Evolutionary conservation across 1,284 basidiomycete genomes (phyloP).

Genomic region (Ustilago crameri): DNA sequence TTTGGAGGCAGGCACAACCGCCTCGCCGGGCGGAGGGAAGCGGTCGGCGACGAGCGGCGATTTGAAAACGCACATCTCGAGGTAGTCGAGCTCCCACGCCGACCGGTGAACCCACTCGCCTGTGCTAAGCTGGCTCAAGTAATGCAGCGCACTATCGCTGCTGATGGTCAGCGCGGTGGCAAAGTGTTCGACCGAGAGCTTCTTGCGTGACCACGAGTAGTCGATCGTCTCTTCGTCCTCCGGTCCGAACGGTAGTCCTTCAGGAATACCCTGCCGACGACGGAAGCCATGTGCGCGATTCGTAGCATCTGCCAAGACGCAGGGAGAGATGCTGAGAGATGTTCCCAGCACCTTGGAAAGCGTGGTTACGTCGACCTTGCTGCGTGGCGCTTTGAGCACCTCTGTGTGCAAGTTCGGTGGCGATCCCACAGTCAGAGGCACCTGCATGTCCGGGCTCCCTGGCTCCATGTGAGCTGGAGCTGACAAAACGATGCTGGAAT

Average conservation of each 20-base stretch:
- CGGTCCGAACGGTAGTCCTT: slow-evolving; percentile 51
- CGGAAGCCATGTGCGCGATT: slow-evolving; percentile 51
- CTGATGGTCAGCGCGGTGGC: slow-evolving; percentile 53
- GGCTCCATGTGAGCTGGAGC: slow-evolving; percentile 25
- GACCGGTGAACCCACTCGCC: slow-evolving; percentile 49
- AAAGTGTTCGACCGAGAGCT: slow-evolving; percentile 51
- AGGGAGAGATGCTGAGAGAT: slow-evolving; percentile 45
- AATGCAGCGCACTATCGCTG: slow-evolving; percentile 49
- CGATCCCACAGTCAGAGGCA: slow-evolving; percentile 32
- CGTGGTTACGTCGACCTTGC: slow-evolving; percentile 29
- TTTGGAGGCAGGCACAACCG: slow-evolving; percentile 36
- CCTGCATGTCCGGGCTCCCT: slow-evolving; percentile 21
- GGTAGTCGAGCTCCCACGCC: slow-evolving; percentile 66
- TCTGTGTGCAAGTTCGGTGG: slow-evolving; percentile 23
- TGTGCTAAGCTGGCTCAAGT: slow-evolving; percentile 45
- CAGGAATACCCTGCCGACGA: slow-evolving; percentile 57
- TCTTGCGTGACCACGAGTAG: slow-evolving; percentile 61
- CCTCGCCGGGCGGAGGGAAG: slow-evolving; percentile 59
- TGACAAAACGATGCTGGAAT: slow-evolving; percentile 16
- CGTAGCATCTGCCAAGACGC: slow-evolving; percentile 54
- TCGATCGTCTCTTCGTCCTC: slow-evolving; percentile 57
- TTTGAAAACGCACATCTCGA: slow-evolving; percentile 64
- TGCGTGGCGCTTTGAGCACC: slow-evolving; percentile 29
- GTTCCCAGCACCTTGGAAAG: slow-evolving; percentile 36
- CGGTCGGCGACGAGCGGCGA: slow-evolving; percentile 52